These are phyloP conservation scores for Epichloe sylvatica DNA, from an alignment of 2,329 filamentous ascomycete genomes.

Conservation along the genomic window DNA sequence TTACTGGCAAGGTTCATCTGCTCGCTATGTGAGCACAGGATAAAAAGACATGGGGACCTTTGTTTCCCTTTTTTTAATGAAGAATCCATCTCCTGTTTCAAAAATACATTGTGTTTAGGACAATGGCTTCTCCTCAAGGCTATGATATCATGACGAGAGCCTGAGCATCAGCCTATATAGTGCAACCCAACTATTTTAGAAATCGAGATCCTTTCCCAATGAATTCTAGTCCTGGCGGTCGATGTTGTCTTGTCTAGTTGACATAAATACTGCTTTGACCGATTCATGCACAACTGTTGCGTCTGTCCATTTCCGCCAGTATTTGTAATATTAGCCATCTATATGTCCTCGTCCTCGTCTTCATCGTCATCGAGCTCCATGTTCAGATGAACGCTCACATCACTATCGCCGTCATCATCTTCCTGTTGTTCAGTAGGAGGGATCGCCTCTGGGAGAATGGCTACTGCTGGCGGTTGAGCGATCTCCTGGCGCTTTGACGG, in stretches of 20 bases:
- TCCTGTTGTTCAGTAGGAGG: conserved; percentile 13
- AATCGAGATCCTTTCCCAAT: neutral
- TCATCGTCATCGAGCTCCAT: conserved; percentile 44
- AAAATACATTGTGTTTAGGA: too few species aligned
- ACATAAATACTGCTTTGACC: too few species aligned
- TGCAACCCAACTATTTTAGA: neutral
- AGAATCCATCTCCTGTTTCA: too few species aligned
- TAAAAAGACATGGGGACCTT: too few species aligned
- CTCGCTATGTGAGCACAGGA: too few species aligned
- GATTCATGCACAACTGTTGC: neutral
- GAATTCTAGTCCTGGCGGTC: too few species aligned
- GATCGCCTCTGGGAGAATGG: conserved; percentile 7
- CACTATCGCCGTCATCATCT: conserved; percentile 30
- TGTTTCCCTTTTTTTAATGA: too few species aligned
- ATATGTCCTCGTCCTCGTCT: conserved; percentile 25
- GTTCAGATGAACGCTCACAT: conserved; percentile 44
- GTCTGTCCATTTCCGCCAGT: neutral
- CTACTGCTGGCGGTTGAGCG: conserved; percentile 13
- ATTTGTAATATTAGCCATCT: neutral
- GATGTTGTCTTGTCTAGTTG: too few species aligned
- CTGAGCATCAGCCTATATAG: neutral
- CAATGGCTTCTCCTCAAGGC: neutral
- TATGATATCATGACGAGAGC: neutral
- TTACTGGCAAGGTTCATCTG: neutral
- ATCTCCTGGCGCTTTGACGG: conserved; percentile 28